These are phyloP conservation scores for Mycena rosella DNA, from an alignment of 768 basidiomycete species.

Conservation along the genomic window DNA sequence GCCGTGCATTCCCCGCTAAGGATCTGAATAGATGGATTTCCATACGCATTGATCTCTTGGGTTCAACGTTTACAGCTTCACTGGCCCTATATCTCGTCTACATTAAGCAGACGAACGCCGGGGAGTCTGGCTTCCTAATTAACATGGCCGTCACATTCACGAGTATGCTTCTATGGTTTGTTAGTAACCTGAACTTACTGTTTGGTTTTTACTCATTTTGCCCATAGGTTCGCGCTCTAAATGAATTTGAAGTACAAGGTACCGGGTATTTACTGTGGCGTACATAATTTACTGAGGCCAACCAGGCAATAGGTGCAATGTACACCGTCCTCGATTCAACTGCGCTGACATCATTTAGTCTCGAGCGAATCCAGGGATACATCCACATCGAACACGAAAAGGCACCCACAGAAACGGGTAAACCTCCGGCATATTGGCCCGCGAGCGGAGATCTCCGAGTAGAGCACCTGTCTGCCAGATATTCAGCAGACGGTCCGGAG, in stretches of 20 bases:
- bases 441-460: constrained; percentile 66
- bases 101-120: constrained; percentile 53
- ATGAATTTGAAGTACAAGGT: no score
- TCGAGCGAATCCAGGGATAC: constrained; percentile 80
- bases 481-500: constrained; percentile 64
- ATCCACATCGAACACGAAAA: constrained; percentile 68
- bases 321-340: no score
- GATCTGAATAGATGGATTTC: constrained; percentile 67
- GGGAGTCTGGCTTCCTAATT: constrained; percentile 64
- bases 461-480: constrained; percentile 67
- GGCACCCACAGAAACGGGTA: constrained; percentile 43
- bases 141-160: no score
- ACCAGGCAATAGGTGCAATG: no score
- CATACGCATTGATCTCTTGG: constrained; percentile 45
- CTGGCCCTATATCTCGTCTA: constrained; percentile 71
- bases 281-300: no score
- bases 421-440: constrained; percentile 77
- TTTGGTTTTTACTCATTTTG: no score
- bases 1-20: constrained; percentile 46
- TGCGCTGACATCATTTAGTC: constrained; percentile 39
- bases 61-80: constrained; percentile 45
- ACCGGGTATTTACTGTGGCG: no score
- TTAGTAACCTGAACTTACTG: no score
- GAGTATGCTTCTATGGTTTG: no score
- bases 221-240: no score